These are phyloP conservation scores for Obelidium mucronatum DNA, from an alignment of 192 early-diverging fungal species.

Conservation along the genomic window DNA sequence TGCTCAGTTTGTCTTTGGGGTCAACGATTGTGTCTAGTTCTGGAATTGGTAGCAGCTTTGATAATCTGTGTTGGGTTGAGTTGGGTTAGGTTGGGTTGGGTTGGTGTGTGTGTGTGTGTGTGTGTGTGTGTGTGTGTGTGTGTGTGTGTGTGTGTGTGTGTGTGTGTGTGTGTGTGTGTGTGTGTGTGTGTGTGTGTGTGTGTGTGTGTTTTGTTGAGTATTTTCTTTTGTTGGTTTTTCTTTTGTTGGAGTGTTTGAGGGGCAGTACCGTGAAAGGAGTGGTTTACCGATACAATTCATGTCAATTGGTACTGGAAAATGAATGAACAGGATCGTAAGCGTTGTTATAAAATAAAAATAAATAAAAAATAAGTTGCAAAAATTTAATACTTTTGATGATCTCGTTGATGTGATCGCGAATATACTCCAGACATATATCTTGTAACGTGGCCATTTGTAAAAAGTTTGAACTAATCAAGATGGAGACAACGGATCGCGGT, in stretches of 20 bases:
- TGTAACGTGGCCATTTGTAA: slow-evolving; percentile 58
- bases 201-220: too few relatives aligned
- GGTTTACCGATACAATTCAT: slow-evolving; percentile 49
- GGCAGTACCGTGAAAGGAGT: slow-evolving; percentile 44
- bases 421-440: slow-evolving; percentile 50
- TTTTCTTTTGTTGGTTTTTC: too few relatives aligned
- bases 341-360: slow-evolving; percentile 13
- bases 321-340: slow-evolving; percentile 6
- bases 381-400: slow-evolving; percentile 50
- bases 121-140: too few relatives aligned
- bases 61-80: slow-evolving; percentile 33
- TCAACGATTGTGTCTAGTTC: slow-evolving; percentile 47
- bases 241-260: background rate
- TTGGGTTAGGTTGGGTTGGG: background rate
- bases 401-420: slow-evolving; percentile 57
- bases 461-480: slow-evolving; percentile 62
- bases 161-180: too few relatives aligned
- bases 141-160: too few relatives aligned
- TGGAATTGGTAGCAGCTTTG: slow-evolving; percentile 41
- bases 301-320: slow-evolving; percentile 57
- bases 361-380: background rate
- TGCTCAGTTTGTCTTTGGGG: slow-evolving; percentile 51
- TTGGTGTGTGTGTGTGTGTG: too few relatives aligned
- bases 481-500: slow-evolving; percentile 53
- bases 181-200: too few relatives aligned